A percentile compares a stretch with the other conserved stretches of the same genome.
Conservation (phyloP, 495 filamentous ascomycete species). For the Venustampulla echinocandica region DNA sequence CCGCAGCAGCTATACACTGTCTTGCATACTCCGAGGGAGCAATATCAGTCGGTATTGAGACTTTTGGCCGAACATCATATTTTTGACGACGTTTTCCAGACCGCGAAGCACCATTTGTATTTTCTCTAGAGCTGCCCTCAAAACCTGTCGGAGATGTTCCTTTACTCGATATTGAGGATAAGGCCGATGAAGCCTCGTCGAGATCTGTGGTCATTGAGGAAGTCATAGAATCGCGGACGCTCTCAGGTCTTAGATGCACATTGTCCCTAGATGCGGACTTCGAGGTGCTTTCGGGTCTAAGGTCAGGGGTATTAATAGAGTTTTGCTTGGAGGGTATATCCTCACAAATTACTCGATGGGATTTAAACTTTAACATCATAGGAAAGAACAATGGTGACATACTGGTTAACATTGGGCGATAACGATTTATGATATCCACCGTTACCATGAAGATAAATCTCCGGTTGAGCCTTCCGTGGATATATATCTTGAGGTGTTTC, state of each 20-base stretch:
- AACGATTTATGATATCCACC: constrained; percentile 7
- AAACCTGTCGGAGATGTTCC: constrained; percentile 45
- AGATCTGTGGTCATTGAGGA: constrained; percentile 30
- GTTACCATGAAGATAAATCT: constrained; percentile 3
- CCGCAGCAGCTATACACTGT: constrained; percentile 80
- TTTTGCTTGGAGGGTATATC: neutral
- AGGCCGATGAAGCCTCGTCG: constrained; percentile 37
- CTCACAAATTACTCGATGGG: neutral
- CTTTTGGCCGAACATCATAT: constrained; percentile 57
- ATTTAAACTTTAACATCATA: neutral
- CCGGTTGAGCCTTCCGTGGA: constrained; percentile 5
- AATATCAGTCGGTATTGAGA: constrained; percentile 72
- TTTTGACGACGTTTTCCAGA: constrained; percentile 22
- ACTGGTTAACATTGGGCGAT: constrained; percentile 4
- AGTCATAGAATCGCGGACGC: constrained; percentile 21
- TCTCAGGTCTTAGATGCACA: constrained; percentile 22
- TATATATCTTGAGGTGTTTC: constrained; percentile 14
- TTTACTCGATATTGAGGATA: constrained; percentile 44
- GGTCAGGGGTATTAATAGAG: constrained; percentile 4
- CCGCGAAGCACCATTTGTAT: constrained; percentile 7
- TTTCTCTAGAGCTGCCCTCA: constrained; percentile 24
- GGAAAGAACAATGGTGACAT: constrained; percentile 17
- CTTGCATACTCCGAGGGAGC: constrained; percentile 67
- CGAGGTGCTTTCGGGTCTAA: constrained; percentile 8
- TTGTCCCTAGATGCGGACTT: constrained; percentile 16